These are phyloP conservation scores for Tylopilus vinaceipallidus DNA, from an alignment of 768 basidiomycete species.

Conservation along the genomic window DNA sequence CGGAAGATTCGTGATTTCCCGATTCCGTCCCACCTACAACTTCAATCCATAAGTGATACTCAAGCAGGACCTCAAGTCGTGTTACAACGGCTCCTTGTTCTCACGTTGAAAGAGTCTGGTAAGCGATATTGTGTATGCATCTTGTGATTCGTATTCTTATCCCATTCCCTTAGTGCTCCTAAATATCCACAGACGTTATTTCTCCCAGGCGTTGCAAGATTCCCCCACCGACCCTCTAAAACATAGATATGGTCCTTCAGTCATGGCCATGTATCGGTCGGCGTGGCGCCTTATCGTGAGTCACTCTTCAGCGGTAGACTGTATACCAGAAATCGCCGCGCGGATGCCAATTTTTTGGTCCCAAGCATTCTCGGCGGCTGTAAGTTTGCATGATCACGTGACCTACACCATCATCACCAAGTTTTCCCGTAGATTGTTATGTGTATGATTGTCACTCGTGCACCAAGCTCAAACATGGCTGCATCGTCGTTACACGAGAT, in stretches of 20 bases:
- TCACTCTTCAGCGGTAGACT: conserved; percentile 42
- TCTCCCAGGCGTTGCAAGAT: conserved; percentile 64
- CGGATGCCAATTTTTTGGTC: conserved; percentile 63
- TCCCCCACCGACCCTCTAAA: conserved; percentile 52
- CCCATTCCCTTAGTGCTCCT: conserved; percentile 45
- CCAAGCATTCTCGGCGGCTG: conserved; percentile 60
- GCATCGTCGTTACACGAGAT: conserved; percentile 48
- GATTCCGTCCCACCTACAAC: conserved; percentile 47
- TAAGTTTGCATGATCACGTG: conserved; percentile 33
- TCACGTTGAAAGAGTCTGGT: conserved; percentile 52
- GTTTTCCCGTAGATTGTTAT: conserved; percentile 50
- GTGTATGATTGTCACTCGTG: conserved; percentile 52
- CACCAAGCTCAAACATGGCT: conserved; percentile 49
- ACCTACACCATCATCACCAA: no score
- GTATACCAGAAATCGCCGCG: conserved; percentile 40
- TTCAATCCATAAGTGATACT: conserved; percentile 23
- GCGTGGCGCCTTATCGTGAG: conserved; percentile 63
- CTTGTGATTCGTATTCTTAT: background rate
- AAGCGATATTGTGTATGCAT: conserved; percentile 11
- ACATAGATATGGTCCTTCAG: conserved; percentile 66
- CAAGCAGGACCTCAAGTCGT: conserved; percentile 19
- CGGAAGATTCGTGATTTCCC: conserved; percentile 58
- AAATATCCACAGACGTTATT: conserved; percentile 65
- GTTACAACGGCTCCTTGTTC: conserved; percentile 44
- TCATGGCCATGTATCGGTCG: conserved; percentile 69